Evolutionary conservation across 768 basidiomycete genomes (phyloP).

Genomic region (Agrocybe praecox): DNA sequence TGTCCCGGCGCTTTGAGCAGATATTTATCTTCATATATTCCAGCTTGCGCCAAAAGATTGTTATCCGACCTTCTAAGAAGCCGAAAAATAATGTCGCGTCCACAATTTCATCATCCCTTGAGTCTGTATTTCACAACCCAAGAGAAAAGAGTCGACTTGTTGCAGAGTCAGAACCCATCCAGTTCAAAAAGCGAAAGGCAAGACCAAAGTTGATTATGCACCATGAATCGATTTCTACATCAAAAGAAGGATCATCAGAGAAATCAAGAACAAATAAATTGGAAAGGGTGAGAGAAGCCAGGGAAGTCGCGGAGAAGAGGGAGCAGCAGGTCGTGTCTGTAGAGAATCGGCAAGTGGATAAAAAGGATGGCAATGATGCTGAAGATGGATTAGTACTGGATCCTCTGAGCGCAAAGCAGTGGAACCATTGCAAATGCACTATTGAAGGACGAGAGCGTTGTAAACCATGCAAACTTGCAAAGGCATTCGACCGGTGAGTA

Average conservation of each 20-base stretch:
- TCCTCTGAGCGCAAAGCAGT: too few species aligned
- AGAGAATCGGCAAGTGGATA: not conserved
- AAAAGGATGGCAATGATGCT: not conserved
- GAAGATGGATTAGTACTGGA: too few species aligned
- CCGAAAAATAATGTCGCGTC: not conserved
- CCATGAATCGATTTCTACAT: not conserved
- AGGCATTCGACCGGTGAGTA: not conserved
- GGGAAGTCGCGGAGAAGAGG: not conserved
- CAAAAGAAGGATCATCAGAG: not conserved
- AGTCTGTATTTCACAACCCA: too few species aligned
- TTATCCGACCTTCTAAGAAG: conserved; percentile 4
- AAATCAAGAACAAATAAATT: not conserved
- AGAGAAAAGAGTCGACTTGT: not conserved
- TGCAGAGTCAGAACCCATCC: too few species aligned
- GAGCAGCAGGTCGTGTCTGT: not conserved
- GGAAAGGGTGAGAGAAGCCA: not conserved
- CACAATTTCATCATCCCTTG: too few species aligned
- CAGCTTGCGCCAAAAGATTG: conserved; percentile 13
- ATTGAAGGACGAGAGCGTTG: too few species aligned
- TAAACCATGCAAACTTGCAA: too few species aligned
- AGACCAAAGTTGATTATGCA: not conserved
- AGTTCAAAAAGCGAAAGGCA: not conserved
- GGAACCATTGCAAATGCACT: too few species aligned
- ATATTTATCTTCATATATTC: not conserved
- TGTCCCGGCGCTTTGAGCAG: too few species aligned